A percentile compares a stretch with the other conserved stretches of the same genome.
phyloP scores from a whole-genome alignment of 257 asterid genomes.

The Solanum dulcamara region DNA sequence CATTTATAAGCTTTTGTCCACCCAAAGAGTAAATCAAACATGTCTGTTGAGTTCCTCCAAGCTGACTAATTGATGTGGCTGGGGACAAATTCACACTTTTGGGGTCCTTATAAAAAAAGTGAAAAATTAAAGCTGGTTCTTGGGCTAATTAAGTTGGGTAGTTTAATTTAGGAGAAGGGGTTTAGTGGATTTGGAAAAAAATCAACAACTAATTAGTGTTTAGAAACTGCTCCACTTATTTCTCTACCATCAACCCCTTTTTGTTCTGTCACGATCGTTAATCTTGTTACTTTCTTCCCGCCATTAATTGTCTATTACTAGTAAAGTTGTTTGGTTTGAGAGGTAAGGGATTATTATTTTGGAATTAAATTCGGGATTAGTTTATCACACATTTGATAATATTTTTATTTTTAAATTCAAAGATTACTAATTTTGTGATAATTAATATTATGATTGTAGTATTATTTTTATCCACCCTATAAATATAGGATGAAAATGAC shows the following conservation, averaged over 20 bases:
- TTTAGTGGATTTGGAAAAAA: constrained; percentile 1
- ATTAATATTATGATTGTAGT: no score
- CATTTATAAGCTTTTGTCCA: constrained; percentile 93
- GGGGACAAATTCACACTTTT: background rate
- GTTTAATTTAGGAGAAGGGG: constrained; percentile 15
- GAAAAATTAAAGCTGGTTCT: background rate
- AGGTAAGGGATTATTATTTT: no score
- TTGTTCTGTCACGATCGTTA: background rate
- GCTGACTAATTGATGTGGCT: background rate
- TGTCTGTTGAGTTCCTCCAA: background rate
- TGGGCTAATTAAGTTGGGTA: constrained; percentile 2
- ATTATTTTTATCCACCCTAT: no score
- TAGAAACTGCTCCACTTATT: constrained; percentile 16
- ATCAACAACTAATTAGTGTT: background rate
- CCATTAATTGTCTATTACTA: no score
- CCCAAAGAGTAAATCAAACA: constrained; percentile 58
- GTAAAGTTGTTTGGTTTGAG: no score
- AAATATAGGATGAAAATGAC: no score
- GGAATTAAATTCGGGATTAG: no score
- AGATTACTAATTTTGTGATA: no score
- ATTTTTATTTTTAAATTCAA: no score
- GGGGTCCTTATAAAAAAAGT: background rate
- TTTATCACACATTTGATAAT: no score
- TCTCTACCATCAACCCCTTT: background rate
- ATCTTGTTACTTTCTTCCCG: background rate